Conservation (phyloP, 1,284 basidiomycete genomes). For the Ganoderma lingzhi region DNA sequence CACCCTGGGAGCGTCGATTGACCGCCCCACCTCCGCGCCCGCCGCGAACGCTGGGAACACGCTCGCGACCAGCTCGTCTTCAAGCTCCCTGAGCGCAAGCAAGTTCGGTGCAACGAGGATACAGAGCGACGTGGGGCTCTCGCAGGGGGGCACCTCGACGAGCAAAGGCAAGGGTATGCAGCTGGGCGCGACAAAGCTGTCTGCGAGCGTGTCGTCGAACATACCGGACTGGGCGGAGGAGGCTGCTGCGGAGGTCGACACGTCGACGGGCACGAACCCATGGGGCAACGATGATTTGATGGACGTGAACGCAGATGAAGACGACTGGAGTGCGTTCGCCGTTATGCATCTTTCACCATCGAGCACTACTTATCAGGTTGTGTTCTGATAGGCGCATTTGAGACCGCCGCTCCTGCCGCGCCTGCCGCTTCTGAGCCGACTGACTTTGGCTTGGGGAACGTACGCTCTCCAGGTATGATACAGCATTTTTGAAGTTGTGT, state of each 20-base stretch:
- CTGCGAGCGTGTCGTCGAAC: constrained; percentile 35
- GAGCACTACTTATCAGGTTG: background rate
- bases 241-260: constrained; percentile 53
- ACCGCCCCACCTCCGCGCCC: constrained; percentile 43
- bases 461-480: constrained; percentile 14
- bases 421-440: constrained; percentile 24
- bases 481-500: no score
- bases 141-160: constrained; percentile 32
- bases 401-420: constrained; percentile 61
- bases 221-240: constrained; percentile 66
- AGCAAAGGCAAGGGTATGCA: constrained; percentile 69
- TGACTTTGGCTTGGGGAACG: constrained; percentile 33
- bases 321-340: constrained; percentile 91
- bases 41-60: constrained; percentile 35
- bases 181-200: constrained; percentile 65
- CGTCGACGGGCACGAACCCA: constrained; percentile 48
- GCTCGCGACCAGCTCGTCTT: constrained; percentile 19
- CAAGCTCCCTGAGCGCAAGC: constrained; percentile 11
- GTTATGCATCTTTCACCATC: background rate
- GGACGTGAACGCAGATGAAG: constrained; percentile 90
- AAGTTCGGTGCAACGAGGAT: background rate
- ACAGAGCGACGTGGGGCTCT: constrained; percentile 25
- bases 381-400: constrained; percentile 74
- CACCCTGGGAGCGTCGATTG: constrained; percentile 31
- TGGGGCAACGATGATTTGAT: constrained; percentile 86